Evolutionary conservation across 2,329 filamentous ascomycete species (phyloP), one percentile per base, ranked within the genome.

Genomic region (Aureobasidium sp.): DNA sequence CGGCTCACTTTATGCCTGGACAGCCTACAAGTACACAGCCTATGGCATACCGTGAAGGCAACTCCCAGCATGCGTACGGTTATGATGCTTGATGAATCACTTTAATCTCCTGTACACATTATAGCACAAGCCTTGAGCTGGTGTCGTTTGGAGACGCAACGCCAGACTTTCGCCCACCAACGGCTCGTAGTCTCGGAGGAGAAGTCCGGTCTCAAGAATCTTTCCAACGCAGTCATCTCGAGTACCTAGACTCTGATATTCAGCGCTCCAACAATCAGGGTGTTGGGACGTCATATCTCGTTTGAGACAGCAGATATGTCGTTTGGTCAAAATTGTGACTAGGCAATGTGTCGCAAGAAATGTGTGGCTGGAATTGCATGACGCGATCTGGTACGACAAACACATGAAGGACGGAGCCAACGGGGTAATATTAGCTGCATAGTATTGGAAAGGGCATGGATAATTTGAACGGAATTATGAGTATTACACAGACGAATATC

Each of bases 1-100:
- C 59, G 25, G 36, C 41, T 39, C 59, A 61, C n/a, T 61, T 61
- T 34, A 61, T 61, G 49, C 30, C 49, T 27, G 42, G 48, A 25
- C 59, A 61, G 41, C 42, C 39, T 3, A 3, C 13, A 1, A 42
- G 41, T 21, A 48, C 27, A 25, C 39, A 47, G 30, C 48, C 37
- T 16, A 53, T 61, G 59, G 47, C 5, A 13, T 61, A 54, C 41
- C 59, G 59, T 13, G 59, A 61, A 39, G 48, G 48, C 47, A 21
- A 30, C 10, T 11, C 21, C 6, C 59, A 54, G n/a, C 59, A 61
- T n/a, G 10, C 39, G 13, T 61, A 61, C 34, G 34, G 59, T 8
- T 61, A 61, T 32, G 59, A 61, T 36, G 49, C 48, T 3, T 61
- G 44, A 53, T 42, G 36, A 42, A 41, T 10, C 9, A 25, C 6